Evolutionary conservation across 2,329 filamentous ascomycete genomes (phyloP), one percentile per base, ranked within the genome.

Genomic region (Colletotrichum sp.): DNA sequence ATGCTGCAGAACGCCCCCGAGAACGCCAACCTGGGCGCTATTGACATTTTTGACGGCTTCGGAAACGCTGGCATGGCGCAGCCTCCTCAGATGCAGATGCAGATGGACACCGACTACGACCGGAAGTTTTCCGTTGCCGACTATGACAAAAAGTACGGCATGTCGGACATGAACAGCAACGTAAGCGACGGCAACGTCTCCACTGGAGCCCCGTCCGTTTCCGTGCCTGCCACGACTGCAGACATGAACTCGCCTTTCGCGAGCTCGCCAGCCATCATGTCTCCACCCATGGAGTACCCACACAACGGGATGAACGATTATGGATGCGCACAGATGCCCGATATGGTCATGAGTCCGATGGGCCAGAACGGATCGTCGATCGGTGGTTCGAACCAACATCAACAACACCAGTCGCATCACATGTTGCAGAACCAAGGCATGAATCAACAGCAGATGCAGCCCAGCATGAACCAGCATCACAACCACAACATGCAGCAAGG

Each of bases 41-140:
- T 93, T 12, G 92, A 93, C 71, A 91, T 93, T 9, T 93, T 93
- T 73, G 92, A 93, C 78, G 92, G 91, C 6, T 93, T 93, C 70
- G 92, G 91, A 66, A 92, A 88, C 74, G 89, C 88, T 6, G 91
- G 91, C 28, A 92, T 93, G 87, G 91, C 87, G 3, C 89, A 91
- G 75, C 87, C 89, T 15, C 82, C 88, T 0, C 84, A 83, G 76
- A 84, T 86, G 80, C 82, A 83, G 61, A 85, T 88, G 78, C 81
- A 87, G 58, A 85, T 88, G 64, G 87, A 90, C 27, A 80, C 82
- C 71, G 89, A 91, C 30, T 88, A 87, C 55, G 87, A 87, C 43
- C 85, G 83, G 78, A 88, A 88, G 77, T 87, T 84, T 56, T 79
- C 86, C 2, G 83, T 88, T 18, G 83, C 88, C 65, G 84, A 86